Conservation (phyloP, 257 asterid species). For the Lycium ferocissimum region DNA sequence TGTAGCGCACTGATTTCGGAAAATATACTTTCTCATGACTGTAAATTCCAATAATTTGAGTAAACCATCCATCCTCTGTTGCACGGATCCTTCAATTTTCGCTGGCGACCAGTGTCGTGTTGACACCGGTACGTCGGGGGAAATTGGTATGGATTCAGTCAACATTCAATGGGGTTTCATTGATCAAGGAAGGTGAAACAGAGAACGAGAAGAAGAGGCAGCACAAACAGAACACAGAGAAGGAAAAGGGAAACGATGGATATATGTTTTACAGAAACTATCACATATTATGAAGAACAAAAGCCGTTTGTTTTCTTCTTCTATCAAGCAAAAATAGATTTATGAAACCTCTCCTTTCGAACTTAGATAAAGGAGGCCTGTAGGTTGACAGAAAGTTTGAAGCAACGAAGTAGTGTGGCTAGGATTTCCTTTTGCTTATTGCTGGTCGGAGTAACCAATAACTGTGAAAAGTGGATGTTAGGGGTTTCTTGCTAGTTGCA, state of each 20-base stretch:
- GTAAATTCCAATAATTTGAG: background rate
- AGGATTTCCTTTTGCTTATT: background rate
- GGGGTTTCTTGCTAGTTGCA: slow-evolving; percentile 2
- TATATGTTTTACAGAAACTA: background rate
- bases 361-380: background rate
- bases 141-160: background rate
- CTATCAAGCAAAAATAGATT: background rate
- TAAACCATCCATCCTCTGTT: background rate
- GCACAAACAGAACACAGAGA: background rate
- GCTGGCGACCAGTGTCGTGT: background rate
- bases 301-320: background rate
- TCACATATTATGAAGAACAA: background rate
- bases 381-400: background rate
- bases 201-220: background rate
- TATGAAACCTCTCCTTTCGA: background rate
- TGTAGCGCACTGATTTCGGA: background rate
- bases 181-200: background rate
- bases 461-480: background rate
- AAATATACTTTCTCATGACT: background rate
- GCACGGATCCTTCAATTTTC: background rate
- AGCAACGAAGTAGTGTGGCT: background rate
- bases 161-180: background rate
- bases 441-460: background rate
- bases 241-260: background rate
- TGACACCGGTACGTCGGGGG: background rate